phyloP scores from a whole-genome alignment of 306 rosid species.

The Chamaecrista fasciculata region DNA sequence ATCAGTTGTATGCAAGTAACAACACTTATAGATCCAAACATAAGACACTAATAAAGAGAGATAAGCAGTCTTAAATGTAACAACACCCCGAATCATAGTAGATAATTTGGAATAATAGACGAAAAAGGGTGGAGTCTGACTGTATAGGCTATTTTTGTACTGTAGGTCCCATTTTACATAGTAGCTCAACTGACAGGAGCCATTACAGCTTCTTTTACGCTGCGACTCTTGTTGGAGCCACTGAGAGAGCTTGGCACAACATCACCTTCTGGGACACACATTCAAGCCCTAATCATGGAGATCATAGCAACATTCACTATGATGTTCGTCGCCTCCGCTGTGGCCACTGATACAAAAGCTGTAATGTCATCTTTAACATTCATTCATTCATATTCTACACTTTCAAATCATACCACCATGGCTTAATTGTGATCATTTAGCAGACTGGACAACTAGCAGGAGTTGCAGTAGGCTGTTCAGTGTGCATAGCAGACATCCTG shows the following conservation, averaged over 20 bases:
- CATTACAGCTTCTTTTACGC: constrained; percentile 64
- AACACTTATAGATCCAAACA: no score
- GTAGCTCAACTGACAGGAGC: constrained; percentile 76
- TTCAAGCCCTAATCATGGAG: constrained; percentile 68
- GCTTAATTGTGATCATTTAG: neutral
- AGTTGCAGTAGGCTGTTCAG: constrained; percentile 78
- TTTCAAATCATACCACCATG: neutral
- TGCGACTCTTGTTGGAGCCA: constrained; percentile 50
- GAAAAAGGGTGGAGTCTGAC: no score
- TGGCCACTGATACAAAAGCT: constrained; percentile 71
- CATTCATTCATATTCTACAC: neutral
- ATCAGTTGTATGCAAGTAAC: no score
- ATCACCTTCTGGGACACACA: constrained; percentile 53
- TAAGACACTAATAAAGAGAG: no score
- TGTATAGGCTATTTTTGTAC: no score
- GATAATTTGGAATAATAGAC: no score
- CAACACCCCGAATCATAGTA: no score
- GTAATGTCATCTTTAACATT: constrained; percentile 33
- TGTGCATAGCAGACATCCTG: constrained; percentile 71
- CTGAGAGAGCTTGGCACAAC: constrained; percentile 53
- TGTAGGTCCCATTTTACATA: constrained; percentile 73
- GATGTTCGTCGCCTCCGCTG: constrained; percentile 73
- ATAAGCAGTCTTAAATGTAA: no score
- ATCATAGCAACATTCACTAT: constrained; percentile 62
- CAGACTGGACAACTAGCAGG: constrained; percentile 74